Percentiles rank a stretch among this genome's conserved stretches.
phyloP scores from a whole-genome alignment of 2,329 filamentous ascomycete species.

The Tolypocladium inflatum region DNA sequence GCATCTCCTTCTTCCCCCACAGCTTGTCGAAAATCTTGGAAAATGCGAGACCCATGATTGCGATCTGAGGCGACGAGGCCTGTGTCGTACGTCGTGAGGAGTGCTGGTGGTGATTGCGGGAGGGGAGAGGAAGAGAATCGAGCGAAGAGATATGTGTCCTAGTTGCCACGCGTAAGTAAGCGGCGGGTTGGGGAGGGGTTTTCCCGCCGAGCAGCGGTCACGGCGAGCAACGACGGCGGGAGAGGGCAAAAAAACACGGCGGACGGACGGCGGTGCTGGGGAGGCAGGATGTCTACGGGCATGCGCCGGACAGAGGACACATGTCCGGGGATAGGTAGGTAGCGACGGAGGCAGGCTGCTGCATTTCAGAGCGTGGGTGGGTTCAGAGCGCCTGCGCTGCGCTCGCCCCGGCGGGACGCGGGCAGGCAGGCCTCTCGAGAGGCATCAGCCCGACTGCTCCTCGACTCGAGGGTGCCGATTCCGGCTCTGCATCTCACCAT shows the following conservation, averaged over 20 bases:
- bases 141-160: constrained; percentile 15
- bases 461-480: neutral
- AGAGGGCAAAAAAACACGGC: neutral
- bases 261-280: neutral
- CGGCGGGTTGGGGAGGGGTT: constrained; percentile 9
- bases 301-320: constrained; percentile 13
- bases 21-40: constrained; percentile 94
- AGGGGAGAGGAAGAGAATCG: constrained; percentile 6
- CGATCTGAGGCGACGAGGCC: constrained; percentile 32
- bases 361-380: constrained; percentile 9
- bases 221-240: constrained; percentile 1
- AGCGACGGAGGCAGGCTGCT: constrained; percentile 2
- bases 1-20: constrained; percentile 99
- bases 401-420: neutral
- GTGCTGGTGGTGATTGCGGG: constrained; percentile 4
- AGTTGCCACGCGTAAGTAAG: constrained; percentile 19
- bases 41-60: constrained; percentile 95
- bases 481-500: neutral
- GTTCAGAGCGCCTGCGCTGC: constrained; percentile 1
- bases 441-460: neutral
- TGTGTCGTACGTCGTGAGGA: constrained; percentile 6
- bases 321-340: constrained; percentile 9
- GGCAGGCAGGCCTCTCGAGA: neutral
- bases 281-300: constrained; percentile 1
- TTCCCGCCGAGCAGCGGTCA: constrained; percentile 8